phyloP scores from a whole-genome alignment of 805 yeast genomes.

The Wickerhamiella galacta region DNA sequence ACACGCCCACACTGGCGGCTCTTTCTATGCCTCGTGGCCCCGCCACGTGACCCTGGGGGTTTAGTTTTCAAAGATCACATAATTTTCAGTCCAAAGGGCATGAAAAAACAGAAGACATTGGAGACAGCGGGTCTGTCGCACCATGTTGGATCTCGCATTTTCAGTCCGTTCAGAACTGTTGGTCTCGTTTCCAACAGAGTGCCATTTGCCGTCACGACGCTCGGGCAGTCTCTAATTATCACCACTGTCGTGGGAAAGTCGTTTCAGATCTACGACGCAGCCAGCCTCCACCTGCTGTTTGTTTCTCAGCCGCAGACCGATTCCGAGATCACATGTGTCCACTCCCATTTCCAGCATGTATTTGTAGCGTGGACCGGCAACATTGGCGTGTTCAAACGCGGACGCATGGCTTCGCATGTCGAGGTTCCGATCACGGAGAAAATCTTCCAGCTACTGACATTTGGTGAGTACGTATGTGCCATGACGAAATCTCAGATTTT shows the following conservation, averaged over 20 bases:
- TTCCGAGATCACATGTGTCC: constrained; percentile 47
- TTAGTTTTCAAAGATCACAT: too few species aligned
- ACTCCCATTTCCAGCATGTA: constrained; percentile 71
- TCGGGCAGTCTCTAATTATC: constrained; percentile 75
- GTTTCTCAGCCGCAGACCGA: constrained; percentile 70
- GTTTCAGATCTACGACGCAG: constrained; percentile 82
- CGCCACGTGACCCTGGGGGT: too few species aligned
- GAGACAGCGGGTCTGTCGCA: too few species aligned
- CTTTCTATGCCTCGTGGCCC: too few species aligned
- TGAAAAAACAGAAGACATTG: too few species aligned
- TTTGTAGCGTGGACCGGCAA: constrained; percentile 58
- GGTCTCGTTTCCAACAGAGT: constrained; percentile 79
- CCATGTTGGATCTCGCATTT: too few species aligned
- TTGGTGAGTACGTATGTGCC: constrained; percentile 66
- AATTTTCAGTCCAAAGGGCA: too few species aligned
- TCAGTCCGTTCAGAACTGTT: constrained; percentile 23
- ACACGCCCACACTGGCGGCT: too few species aligned
- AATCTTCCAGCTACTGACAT: constrained; percentile 37
- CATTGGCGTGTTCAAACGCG: constrained; percentile 71
- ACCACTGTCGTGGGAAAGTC: constrained; percentile 81
- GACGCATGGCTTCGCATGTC: constrained; percentile 34
- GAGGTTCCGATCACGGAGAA: constrained; percentile 22
- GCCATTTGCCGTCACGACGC: constrained; percentile 77
- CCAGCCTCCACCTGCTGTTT: constrained; percentile 67
- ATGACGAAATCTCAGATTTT: constrained; percentile 32